These are phyloP conservation scores for Grigorovia yakushimaensis DNA, from an alignment of 805 yeast genomes.

Conservation along the genomic window DNA sequence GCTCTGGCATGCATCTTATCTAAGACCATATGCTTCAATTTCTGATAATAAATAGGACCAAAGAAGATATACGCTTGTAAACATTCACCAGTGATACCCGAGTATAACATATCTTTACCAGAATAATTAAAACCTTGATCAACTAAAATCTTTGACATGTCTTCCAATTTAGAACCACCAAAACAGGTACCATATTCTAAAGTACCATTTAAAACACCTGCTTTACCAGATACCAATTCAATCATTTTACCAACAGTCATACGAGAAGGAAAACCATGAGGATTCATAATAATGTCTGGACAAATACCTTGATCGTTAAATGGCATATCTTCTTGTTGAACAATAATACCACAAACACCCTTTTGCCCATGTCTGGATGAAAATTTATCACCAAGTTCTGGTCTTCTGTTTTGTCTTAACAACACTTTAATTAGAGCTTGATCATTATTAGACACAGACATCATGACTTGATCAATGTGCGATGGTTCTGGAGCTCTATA, in stretches of 20 bases:
- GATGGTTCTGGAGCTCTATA: slow-evolving; percentile 95
- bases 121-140: slow-evolving; percentile 89
- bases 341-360: slow-evolving; percentile 98
- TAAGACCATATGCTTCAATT: slow-evolving; percentile 95
- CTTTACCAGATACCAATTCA: slow-evolving; percentile 92
- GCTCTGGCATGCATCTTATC: slow-evolving; percentile 99
- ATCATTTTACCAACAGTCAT: slow-evolving; percentile 99
- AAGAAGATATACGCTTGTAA: slow-evolving; percentile 95
- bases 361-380: slow-evolving; percentile 97
- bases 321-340: slow-evolving; percentile 93
- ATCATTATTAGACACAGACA: slow-evolving; percentile 91
- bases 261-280: slow-evolving; percentile 99
- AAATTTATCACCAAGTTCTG: slow-evolving; percentile 95
- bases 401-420: slow-evolving; percentile 90
- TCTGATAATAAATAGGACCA: slow-evolving; percentile 97
- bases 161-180: slow-evolving; percentile 94
- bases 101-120: slow-evolving; percentile 95
- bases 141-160: slow-evolving; percentile 83
- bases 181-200: slow-evolving; percentile 96
- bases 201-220: slow-evolving; percentile 88
- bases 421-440: slow-evolving; percentile 89
- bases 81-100: slow-evolving; percentile 96
- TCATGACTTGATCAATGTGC: slow-evolving; percentile 94
- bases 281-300: slow-evolving; percentile 97
- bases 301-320: slow-evolving; percentile 84